Conservation (phyloP, 2,329 filamentous ascomycete genomes). For the Aureobasidium leucospermi region DNA sequence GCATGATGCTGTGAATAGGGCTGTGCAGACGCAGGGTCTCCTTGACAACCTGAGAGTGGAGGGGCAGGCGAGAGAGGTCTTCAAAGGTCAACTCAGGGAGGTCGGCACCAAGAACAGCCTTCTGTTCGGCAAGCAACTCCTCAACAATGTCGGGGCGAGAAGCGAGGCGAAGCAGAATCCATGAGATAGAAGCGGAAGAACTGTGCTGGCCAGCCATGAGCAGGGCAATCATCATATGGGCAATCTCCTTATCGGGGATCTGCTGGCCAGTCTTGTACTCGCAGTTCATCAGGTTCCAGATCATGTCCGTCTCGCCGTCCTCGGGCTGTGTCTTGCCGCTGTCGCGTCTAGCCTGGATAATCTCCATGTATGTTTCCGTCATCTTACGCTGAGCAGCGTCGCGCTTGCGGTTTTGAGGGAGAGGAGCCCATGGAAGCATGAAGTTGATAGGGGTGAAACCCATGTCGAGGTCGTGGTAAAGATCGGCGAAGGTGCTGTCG, state of each 20-base stretch:
- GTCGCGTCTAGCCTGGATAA: slow-evolving; percentile 64
- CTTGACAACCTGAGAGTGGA: slow-evolving; percentile 80
- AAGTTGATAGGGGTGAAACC: slow-evolving; percentile 88
- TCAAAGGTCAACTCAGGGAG: slow-evolving; percentile 71
- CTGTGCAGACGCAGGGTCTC: slow-evolving; percentile 87
- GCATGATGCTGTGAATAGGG: slow-evolving; percentile 91
- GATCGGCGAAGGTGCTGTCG: slow-evolving; percentile 68
- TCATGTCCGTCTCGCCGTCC: slow-evolving; percentile 59
- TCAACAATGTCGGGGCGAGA: slow-evolving; percentile 70
- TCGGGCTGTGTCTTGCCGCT: slow-evolving; percentile 34
- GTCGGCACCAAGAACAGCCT: slow-evolving; percentile 62
- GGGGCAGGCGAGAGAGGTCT: slow-evolving; percentile 66
- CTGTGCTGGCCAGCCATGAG: slow-evolving; percentile 91
- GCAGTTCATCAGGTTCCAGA: slow-evolving; percentile 82
- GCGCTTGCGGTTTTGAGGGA: slow-evolving; percentile 79
- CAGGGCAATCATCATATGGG: slow-evolving; percentile 89
- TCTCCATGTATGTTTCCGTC: slow-evolving; percentile 73
- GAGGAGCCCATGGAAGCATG: slow-evolving; percentile 77
- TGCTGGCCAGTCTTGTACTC: slow-evolving; percentile 73
- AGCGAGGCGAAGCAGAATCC: slow-evolving; percentile 77
- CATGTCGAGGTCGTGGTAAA: slow-evolving; percentile 87
- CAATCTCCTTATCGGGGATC: slow-evolving; percentile 77
- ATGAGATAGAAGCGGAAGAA: slow-evolving; percentile 73
- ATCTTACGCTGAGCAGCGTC: slow-evolving; percentile 75
- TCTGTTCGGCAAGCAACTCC: slow-evolving; percentile 77